Percentiles rank a stretch among this genome's conserved stretches.
Conservation (phyloP, 495 filamentous ascomycete genomes). For the Niebla homalea region DNA sequence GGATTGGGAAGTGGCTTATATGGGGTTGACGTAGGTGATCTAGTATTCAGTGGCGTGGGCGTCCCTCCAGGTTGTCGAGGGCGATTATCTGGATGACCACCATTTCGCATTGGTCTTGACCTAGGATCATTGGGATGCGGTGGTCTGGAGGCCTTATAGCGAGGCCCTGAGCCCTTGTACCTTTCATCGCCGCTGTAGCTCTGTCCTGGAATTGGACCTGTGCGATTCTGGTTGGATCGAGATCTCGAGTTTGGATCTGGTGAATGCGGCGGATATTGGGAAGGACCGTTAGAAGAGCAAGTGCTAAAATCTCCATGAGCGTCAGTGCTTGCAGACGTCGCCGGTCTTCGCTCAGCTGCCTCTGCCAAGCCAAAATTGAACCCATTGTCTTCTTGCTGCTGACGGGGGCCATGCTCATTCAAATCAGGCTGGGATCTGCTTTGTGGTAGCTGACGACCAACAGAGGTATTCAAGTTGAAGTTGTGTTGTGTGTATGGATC, state of each 20-base stretch:
- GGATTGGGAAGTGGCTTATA: slow-evolving; percentile 27
- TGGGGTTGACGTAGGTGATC: slow-evolving; percentile 21
- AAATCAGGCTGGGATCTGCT: slow-evolving; percentile 58
- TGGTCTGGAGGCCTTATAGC: background rate
- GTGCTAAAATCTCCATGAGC: background rate
- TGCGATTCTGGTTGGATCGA: no score
- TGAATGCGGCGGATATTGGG: background rate
- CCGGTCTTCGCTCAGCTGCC: slow-evolving; percentile 30
- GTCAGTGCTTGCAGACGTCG: slow-evolving; percentile 1
- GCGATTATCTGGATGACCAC: background rate
- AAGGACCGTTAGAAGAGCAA: background rate
- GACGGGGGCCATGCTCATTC: slow-evolving; percentile 35
- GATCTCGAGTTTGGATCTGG: background rate
- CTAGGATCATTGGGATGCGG: background rate
- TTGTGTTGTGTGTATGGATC: background rate
- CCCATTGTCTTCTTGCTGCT: slow-evolving; percentile 35
- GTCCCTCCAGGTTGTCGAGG: slow-evolving; percentile 2
- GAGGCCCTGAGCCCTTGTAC: background rate
- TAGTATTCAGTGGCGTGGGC: slow-evolving; percentile 6
- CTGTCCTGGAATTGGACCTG: no score
- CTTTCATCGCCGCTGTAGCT: no score
- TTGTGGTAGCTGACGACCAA: slow-evolving; percentile 28
- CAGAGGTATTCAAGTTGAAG: slow-evolving; percentile 13
- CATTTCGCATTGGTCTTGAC: background rate
- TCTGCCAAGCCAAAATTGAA: slow-evolving; percentile 59